These are phyloP conservation scores for Trichosporon faecale DNA, from an alignment of 1,284 basidiomycete genomes.

Conservation along the genomic window DNA sequence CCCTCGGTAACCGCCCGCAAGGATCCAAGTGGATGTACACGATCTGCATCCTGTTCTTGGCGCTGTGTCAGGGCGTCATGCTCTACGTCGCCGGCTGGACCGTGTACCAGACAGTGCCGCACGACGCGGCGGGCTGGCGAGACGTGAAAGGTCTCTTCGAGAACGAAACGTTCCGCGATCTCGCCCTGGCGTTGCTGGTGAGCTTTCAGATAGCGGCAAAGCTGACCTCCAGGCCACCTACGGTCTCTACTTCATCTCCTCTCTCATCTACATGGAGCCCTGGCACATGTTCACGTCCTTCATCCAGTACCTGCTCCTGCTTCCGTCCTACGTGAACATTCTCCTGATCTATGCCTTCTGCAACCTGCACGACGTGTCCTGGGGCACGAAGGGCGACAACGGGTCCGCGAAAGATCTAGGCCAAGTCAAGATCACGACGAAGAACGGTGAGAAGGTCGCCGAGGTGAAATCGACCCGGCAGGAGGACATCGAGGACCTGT, in stretches of 20 bases:
- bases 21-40: conserved; percentile 77
- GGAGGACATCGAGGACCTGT: conserved; percentile 82
- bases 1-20: conserved; percentile 75
- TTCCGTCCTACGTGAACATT: conserved; percentile 73
- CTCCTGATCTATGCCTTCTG: conserved; percentile 67
- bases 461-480: conserved; percentile 76
- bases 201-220: not conserved
- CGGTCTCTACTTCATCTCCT: conserved; percentile 80
- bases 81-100: conserved; percentile 86
- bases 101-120: conserved; percentile 76
- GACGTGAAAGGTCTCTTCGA: conserved; percentile 61
- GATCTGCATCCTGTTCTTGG: conserved; percentile 43
- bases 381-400: conserved; percentile 90
- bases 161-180: conserved; percentile 72
- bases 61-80: conserved; percentile 43
- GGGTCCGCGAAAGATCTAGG: conserved; percentile 79
- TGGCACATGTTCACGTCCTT: conserved; percentile 95
- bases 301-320: conserved; percentile 47
- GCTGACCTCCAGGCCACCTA: conserved; percentile 65
- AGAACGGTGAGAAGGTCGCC: conserved; percentile 67
- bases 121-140: conserved; percentile 68
- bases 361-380: conserved; percentile 77
- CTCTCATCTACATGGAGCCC: conserved; percentile 80
- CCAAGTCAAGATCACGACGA: conserved; percentile 79
- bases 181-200: conserved; percentile 54